Evolutionary conservation across 169 alveolate genomes (phyloP).

Genomic region (Plasmodium relictum): DNA sequence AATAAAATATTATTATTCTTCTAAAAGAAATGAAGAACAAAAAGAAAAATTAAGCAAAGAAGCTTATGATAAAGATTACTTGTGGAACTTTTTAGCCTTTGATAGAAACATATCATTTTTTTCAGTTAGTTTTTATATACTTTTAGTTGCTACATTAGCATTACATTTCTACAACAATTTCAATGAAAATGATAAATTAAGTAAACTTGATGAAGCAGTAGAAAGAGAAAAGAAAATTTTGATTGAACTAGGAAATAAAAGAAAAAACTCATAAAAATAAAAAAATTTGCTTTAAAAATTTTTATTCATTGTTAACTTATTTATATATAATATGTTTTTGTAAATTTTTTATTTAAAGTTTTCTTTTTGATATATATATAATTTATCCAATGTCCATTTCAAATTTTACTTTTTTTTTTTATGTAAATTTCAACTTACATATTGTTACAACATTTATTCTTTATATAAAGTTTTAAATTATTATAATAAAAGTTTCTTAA

Average conservation of each 20-base stretch:
- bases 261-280: background rate
- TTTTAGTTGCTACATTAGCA: constrained; percentile 41
- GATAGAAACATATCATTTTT: constrained; percentile 66
- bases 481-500: constrained; percentile 4
- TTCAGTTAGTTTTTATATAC: constrained; percentile 64
- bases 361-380: too few species aligned
- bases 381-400: too few species aligned
- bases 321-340: too few species aligned
- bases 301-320: too few species aligned
- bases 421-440: background rate
- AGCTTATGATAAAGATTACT: background rate
- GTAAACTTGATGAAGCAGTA: constrained; percentile 26
- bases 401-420: too few species aligned
- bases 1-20: constrained; percentile 3
- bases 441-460: background rate
- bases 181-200: constrained; percentile 7
- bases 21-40: constrained; percentile 40
- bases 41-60: constrained; percentile 14
- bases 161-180: constrained; percentile 66
- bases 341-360: too few species aligned
- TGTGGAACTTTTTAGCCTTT: constrained; percentile 48
- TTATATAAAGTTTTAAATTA: background rate
- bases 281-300: too few species aligned
- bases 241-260: constrained; percentile 58
- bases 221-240: constrained; percentile 43